Percentiles rank a stretch among this genome's conserved stretches.
Evolutionary conservation across 371 early-diverging fungal genomes (phyloP).

Genomic region (Mortierella polycephala): DNA sequence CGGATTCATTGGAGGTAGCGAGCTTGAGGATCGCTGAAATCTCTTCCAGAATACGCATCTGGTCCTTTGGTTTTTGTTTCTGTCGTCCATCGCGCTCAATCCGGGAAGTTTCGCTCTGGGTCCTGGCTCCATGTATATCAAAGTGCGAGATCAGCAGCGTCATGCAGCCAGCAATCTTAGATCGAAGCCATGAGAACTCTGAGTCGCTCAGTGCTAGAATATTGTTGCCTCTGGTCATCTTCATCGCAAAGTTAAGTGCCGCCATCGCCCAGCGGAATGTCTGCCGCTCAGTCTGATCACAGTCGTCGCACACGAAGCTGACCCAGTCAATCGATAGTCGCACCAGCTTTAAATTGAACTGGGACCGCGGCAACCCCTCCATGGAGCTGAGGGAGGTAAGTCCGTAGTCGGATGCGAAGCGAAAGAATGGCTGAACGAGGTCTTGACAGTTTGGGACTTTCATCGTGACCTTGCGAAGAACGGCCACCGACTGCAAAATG

Average conservation of each 20-base stretch:
- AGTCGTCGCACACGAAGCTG: constrained; percentile 82
- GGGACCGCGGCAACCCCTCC: constrained; percentile 63
- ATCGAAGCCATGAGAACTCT: constrained; percentile 77
- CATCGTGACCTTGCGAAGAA: constrained; percentile 65
- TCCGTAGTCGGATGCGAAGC: constrained; percentile 85
- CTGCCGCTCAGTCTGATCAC: constrained; percentile 79
- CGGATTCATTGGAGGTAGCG: constrained; percentile 50
- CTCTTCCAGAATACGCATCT: constrained; percentile 33
- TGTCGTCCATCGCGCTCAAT: constrained; percentile 55
- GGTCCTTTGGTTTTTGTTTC: constrained; percentile 26
- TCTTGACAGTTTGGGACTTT: constrained; percentile 73
- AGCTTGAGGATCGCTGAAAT: constrained; percentile 26
- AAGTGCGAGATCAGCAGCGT: constrained; percentile 84
- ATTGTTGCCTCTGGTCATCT: constrained; percentile 79
- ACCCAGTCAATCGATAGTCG: constrained; percentile 89
- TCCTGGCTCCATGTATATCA: constrained; percentile 76
- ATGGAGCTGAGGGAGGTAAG: constrained; percentile 74
- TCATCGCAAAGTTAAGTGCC: constrained; percentile 87
- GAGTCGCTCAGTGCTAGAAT: constrained; percentile 73
- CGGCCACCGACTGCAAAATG: constrained; percentile 64
- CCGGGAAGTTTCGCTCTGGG: constrained; percentile 61
- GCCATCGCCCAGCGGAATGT: constrained; percentile 92
- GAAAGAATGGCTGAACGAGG: constrained; percentile 84
- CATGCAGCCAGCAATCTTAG: constrained; percentile 82
- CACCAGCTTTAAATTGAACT: constrained; percentile 70